Evolutionary conservation across 805 yeast species (phyloP), one percentile per base, ranked within the genome.

Genomic region (Metschnikowia kofuensis): DNA sequence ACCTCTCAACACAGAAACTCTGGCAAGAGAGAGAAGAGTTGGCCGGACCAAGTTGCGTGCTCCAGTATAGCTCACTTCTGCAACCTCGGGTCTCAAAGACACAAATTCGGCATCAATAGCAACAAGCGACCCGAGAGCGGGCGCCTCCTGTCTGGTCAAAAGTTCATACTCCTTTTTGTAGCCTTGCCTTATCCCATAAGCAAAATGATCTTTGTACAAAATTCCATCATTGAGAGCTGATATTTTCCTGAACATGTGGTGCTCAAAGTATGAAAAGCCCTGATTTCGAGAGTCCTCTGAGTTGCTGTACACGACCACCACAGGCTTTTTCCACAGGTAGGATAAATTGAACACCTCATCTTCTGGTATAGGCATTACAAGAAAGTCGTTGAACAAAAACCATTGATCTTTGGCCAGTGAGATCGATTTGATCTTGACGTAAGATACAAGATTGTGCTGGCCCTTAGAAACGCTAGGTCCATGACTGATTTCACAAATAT

Each of bases 101-200:
- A 94, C 98, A 74, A 95, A 94, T 66, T 94, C 99, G 0, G 99
- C 97, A 72, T 94, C 99, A 49, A 94, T 85, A 0, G 98, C 99
- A 15, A 92, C 84, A 36, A 90, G 64, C 1, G 88, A 74, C 0
- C 96, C 96, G 0, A 83, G 77, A 16, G 61, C 61, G 0, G 97
- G 97, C 0, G 89, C 87, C 57, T 87, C 91, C 41, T 77, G 75
- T 32, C 69, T 68, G 0, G 89, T 82, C 49, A 89, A 68, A n/a
- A 87, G 69, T 56, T 81, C 78, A 61, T 87, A 88, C 53, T 89
- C 92, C 45, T 78, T 72, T 40, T 72, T 75, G 48, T 76, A 74
- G 0, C 75, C 78, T 45, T 80, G 81, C 51, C 90, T 72, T 6
- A 82, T 79, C 0, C 85, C 84, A 13, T 80, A 79, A 0, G 89